These are phyloP conservation scores for Aquilaria agallochum DNA, from an alignment of 441 rosid species.

Conservation along the genomic window DNA sequence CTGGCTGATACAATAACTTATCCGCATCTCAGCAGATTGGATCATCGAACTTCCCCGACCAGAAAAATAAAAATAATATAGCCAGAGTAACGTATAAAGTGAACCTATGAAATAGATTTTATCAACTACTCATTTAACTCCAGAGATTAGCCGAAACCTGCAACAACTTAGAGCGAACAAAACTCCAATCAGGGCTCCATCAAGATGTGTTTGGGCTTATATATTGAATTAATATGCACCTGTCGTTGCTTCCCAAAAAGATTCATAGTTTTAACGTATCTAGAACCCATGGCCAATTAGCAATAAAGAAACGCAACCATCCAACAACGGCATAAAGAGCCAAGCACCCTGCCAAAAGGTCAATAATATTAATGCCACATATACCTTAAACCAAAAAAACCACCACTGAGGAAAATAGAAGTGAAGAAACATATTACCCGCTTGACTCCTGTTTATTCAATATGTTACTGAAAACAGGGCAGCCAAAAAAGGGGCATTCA, in stretches of 20 bases:
- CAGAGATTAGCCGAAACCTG: conserved; percentile 27
- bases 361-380: conserved; percentile 33
- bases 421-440: conserved; percentile 34
- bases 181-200: conserved; percentile 28
- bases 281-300: conserved; percentile 34
- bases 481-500: conserved; percentile 28
- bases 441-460: conserved; percentile 33
- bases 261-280: conserved; percentile 21
- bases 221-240: conserved; percentile 21
- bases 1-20: too few species aligned
- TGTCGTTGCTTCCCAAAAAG: conserved; percentile 30
- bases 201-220: conserved; percentile 19
- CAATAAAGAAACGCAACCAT: conserved; percentile 47
- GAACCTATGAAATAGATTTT: too few species aligned
- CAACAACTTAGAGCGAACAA: conserved; percentile 16
- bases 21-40: too few species aligned
- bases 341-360: conserved; percentile 60
- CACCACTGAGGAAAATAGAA: conserved; percentile 22
- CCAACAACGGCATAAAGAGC: conserved; percentile 41
- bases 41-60: too few species aligned
- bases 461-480: conserved; percentile 28
- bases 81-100: too few species aligned
- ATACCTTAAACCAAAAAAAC: conserved; percentile 20
- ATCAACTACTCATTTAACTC: too few species aligned
- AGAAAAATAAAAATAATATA: too few species aligned